phyloP scores from a whole-genome alignment of 208 protist species.

The Trypanosoma scelopori region DNA sequence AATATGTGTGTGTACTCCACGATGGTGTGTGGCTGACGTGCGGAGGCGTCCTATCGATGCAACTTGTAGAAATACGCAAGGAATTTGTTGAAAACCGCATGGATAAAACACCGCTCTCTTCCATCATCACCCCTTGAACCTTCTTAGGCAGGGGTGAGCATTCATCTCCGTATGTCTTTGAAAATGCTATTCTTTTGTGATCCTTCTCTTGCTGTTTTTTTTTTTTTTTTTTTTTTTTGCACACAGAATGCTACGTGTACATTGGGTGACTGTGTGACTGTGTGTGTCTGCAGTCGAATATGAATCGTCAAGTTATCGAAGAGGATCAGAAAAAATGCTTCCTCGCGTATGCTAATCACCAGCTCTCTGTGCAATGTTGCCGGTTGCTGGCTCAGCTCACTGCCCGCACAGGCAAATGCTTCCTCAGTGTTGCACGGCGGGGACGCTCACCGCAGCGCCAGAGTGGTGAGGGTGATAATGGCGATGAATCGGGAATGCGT shows the following conservation, averaged over 20 bases:
- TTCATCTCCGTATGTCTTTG: no score
- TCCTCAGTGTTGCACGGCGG: conserved; percentile 32
- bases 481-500: conserved; percentile 3
- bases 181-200: no score
- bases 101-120: no score
- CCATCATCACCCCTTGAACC: no score
- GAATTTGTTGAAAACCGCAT: no score
- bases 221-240: neutral
- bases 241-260: neutral
- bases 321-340: conserved; percentile 15
- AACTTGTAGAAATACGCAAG: no score
- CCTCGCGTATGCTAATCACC: conserved; percentile 36
- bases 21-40: no score
- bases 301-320: neutral
- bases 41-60: no score
- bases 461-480: neutral
- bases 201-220: neutral
- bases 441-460: conserved; percentile 28
- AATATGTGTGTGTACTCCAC: no score
- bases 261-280: no score
- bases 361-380: conserved; percentile 36
- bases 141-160: no score
- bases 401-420: conserved; percentile 17
- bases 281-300: neutral
- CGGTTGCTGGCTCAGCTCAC: conserved; percentile 33